phyloP scores from a whole-genome alignment of 2,329 filamentous ascomycete genomes.

The Cladophialophora immunda region DNA sequence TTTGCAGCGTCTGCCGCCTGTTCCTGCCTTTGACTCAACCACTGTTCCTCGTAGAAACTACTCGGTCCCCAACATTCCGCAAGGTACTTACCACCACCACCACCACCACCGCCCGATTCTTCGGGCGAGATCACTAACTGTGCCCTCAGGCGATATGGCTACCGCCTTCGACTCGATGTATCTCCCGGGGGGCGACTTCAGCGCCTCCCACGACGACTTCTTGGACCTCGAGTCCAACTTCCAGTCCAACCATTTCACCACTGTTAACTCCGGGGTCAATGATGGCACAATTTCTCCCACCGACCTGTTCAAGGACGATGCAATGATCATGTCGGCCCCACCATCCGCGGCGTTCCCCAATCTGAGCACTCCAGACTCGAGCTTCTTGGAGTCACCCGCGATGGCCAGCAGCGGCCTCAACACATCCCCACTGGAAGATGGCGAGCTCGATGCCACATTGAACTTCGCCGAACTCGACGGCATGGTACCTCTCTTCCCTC shows the following conservation, averaged over 20 bases:
- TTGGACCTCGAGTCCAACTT: constrained; percentile 33
- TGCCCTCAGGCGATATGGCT: constrained; percentile 33
- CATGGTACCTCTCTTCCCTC: constrained; percentile 40
- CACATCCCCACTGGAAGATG: constrained; percentile 40
- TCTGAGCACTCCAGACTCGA: constrained; percentile 69
- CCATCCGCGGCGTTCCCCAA: constrained; percentile 80
- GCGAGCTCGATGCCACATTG: constrained; percentile 40
- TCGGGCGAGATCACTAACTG: constrained; percentile 44
- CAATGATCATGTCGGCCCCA: constrained; percentile 66
- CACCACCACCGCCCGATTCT: constrained; percentile 54
- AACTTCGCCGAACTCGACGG: constrained; percentile 37
- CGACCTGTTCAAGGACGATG: constrained; percentile 73
- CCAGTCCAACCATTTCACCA: constrained; percentile 28
- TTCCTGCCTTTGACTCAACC: constrained; percentile 44
- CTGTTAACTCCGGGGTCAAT: constrained; percentile 25
- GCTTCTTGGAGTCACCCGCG: constrained; percentile 72
- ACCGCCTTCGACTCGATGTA: constrained; percentile 39
- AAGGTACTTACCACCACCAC: constrained; percentile 49
- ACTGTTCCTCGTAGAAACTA: constrained; percentile 36
- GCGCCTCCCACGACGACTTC: constrained; percentile 38
- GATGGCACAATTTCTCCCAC: constrained; percentile 77
- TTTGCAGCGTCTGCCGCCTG: constrained; percentile 42
- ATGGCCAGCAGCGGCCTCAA: constrained; percentile 39
- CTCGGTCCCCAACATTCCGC: constrained; percentile 34
- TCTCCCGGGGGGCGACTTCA: constrained; percentile 36